phyloP scores from a whole-genome alignment of 2,329 filamentous ascomycete species.

The Ophiosphaerella narmari region DNA sequence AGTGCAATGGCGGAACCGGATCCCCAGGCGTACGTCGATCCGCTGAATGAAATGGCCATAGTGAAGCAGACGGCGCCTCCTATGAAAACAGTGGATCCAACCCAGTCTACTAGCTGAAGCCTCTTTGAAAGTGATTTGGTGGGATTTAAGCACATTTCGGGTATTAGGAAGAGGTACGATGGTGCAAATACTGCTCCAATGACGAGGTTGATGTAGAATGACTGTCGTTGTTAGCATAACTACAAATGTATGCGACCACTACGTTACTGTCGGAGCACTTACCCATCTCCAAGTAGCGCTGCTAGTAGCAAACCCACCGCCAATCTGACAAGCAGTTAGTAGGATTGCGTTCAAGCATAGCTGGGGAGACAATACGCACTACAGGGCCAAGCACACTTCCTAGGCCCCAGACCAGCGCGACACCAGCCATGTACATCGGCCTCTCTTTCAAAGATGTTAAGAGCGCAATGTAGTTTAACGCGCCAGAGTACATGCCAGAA shows the following conservation, averaged over 20 bases:
- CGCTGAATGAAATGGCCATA: conserved; percentile 58
- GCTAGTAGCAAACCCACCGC: background rate
- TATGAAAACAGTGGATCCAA: conserved; percentile 53
- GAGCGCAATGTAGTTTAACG: background rate
- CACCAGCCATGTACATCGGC: background rate
- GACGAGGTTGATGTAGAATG: background rate
- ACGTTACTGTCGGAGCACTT: no score
- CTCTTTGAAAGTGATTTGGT: conserved; percentile 11
- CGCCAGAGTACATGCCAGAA: conserved; percentile 49
- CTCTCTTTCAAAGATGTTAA: background rate
- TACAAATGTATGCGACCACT: no score
- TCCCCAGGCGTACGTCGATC: conserved; percentile 43
- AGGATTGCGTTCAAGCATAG: background rate
- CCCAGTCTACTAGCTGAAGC: conserved; percentile 50
- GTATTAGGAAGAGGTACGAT: conserved; percentile 1
- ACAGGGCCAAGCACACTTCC: background rate
- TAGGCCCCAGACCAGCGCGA: background rate
- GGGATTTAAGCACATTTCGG: background rate
- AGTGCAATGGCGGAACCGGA: conserved; percentile 50
- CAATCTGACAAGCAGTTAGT: background rate
- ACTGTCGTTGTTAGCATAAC: no score
- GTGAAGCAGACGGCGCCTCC: conserved; percentile 41
- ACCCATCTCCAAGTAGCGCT: conserved; percentile 37
- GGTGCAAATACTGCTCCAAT: background rate
- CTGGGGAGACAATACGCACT: background rate